A percentile compares a stretch with the other conserved stretches of the same genome.
phyloP scores from a whole-genome alignment of 2,329 filamentous ascomycete species.

The Cladosporium halotolerans region DNA sequence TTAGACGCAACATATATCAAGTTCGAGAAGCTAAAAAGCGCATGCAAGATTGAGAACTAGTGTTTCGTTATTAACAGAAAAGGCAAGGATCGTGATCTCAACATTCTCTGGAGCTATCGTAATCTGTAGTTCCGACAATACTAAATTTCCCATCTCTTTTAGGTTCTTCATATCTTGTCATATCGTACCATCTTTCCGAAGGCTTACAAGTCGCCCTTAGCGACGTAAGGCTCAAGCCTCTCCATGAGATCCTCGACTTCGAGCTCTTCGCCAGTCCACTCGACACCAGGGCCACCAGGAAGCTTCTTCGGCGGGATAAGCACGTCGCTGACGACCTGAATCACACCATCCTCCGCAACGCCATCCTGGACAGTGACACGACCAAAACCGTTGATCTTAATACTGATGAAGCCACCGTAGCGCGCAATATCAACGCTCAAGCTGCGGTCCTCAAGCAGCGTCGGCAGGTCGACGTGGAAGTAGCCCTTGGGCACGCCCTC shows the following conservation, averaged over 20 bases:
- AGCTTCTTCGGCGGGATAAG: conserved; percentile 67
- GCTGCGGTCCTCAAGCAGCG: conserved; percentile 59
- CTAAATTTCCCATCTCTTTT: neutral
- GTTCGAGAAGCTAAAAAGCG: no score
- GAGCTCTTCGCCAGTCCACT: conserved; percentile 47
- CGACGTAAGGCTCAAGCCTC: conserved; percentile 44
- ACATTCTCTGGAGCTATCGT: neutral
- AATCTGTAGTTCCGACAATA: neutral
- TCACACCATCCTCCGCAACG: conserved; percentile 70
- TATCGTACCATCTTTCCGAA: neutral
- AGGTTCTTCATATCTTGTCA: neutral
- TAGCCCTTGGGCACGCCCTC: conserved; percentile 41
- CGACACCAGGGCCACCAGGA: conserved; percentile 31
- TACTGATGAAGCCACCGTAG: conserved; percentile 61
- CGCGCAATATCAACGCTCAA: conserved; percentile 65
- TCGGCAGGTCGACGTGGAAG: conserved; percentile 65
- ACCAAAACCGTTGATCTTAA: conserved; percentile 70
- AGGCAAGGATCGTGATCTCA: no score
- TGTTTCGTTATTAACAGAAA: no score
- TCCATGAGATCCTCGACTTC: conserved; percentile 56
- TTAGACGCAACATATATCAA: no score
- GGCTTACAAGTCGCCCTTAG: conserved; percentile 23
- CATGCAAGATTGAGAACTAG: no score
- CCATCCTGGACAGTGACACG: conserved; percentile 63
- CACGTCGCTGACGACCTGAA: conserved; percentile 68